phyloP scores from a whole-genome alignment of 768 basidiomycete genomes.

The Lactarius hatsudake region DNA sequence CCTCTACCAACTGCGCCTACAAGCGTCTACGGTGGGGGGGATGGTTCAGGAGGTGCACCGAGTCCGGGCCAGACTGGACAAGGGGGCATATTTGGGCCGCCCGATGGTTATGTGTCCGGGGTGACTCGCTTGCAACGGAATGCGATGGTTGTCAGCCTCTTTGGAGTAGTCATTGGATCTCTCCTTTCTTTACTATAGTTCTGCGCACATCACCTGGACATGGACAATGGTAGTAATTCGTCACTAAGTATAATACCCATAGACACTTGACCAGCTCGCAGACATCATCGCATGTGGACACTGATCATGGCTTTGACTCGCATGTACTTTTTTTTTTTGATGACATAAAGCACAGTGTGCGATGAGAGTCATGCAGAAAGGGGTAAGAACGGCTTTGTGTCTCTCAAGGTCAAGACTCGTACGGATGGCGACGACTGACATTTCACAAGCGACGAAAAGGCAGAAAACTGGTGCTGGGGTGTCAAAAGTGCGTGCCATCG shows the following conservation, averaged over 20 bases:
- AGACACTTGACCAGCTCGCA: constrained; percentile 12
- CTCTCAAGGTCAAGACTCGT: not conserved
- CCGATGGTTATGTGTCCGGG: constrained; percentile 61
- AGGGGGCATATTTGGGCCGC: constrained; percentile 59
- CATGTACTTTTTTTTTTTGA: constrained; percentile 6
- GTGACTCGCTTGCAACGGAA: constrained; percentile 49
- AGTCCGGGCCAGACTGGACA: constrained; percentile 50
- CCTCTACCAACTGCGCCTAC: constrained; percentile 62
- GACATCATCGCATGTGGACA: not conserved
- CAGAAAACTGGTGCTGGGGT: constrained; percentile 44
- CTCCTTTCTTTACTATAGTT: constrained; percentile 24
- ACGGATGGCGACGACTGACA: constrained; percentile 30
- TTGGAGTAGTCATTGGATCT: constrained; percentile 38
- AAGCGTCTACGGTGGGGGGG: constrained; percentile 51
- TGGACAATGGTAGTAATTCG: constrained; percentile 8
- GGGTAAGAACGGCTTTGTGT: not conserved
- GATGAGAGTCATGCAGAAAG: not conserved
- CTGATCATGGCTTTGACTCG: constrained; percentile 7
- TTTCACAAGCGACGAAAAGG: constrained; percentile 37
- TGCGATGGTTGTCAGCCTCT: constrained; percentile 42
- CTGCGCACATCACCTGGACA: not conserved
- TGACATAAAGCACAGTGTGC: not conserved
- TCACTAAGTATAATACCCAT: constrained; percentile 8
- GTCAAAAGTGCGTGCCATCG: constrained; percentile 31
- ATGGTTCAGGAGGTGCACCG: constrained; percentile 49